Conservation (phyloP, 2,329 filamentous ascomycete genomes). For the Phaeosphaeriaceae sp. region DNA sequence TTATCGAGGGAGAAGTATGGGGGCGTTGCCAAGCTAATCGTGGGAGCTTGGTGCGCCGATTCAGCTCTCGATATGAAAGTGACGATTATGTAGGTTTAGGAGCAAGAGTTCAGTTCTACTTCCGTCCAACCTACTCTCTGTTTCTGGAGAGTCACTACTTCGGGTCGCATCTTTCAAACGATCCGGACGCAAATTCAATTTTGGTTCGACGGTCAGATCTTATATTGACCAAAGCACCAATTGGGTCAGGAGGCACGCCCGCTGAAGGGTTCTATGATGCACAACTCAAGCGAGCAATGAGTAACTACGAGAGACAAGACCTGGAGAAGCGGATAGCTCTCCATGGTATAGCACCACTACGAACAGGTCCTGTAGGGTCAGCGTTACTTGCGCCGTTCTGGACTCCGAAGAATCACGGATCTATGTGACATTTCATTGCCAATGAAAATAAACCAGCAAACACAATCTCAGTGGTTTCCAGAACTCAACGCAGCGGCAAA, state of each 20-base stretch:
- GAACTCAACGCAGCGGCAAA: no score
- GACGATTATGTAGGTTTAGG: background rate
- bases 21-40: background rate
- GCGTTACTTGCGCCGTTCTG: no score
- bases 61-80: background rate
- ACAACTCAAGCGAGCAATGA: no score
- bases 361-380: no score
- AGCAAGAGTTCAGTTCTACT: background rate
- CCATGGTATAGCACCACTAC: background rate
- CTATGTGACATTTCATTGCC: no score
- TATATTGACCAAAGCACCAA: background rate
- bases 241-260: background rate
- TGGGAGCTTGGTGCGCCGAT: background rate
- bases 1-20: background rate
- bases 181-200: background rate
- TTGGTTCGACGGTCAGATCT: background rate
- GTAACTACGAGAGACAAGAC: background rate
- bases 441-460: no score
- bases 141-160: background rate
- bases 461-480: no score
- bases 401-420: no score
- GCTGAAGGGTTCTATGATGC: no score
- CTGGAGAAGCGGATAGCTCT: background rate
- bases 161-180: background rate
- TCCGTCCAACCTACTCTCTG: background rate